Evolutionary conservation across 208 protist species (phyloP), one percentile per base, ranked within the genome.

Genomic region (Hexamita inflata): DNA sequence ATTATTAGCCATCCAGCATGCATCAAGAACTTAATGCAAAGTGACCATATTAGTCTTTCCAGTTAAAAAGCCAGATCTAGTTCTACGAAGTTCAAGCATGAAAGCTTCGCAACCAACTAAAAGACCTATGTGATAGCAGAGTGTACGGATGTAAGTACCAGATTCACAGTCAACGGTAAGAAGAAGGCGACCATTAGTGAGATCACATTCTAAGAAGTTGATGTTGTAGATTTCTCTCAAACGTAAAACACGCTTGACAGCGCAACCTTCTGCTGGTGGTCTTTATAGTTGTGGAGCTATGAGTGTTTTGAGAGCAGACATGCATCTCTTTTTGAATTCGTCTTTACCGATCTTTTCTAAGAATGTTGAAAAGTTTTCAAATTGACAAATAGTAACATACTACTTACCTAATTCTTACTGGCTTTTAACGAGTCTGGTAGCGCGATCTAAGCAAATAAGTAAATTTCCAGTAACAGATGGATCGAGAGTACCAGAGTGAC

Each of bases 1-100:
- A 59, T 90, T 82, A 70, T 94, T 94, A 61, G 99, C 93, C 65
- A 90, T 94, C 85, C 90, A 98, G 86, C 96, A 89, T 38, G 96
- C 95, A 84, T 99, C 97, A 30, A 98, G 86, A 13, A 99, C 88
- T 80, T 99, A 95, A 82, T 99, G 95, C 94, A 99, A 97, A 15
- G 97, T 99, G 29, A 96, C 93, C 34, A 98, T 70, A 81, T 94
- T 86, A 73, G 94, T 89, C 40, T 82, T 60, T 60, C 87, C 86
- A 41, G 80, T 87, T 73, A 97, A 86, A 49, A 90, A 85, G 59
- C 97, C 97, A 11, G 94, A 97, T 45, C 94, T 88, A 73, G 95
- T 92, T 76, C 96, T 88, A 57, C 95, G 88, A 65, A 99, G 92
- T 86, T 99, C 95, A 82, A 97, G 89, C 94, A 99, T 98, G 81